A percentile compares a stretch with the other conserved stretches of the same genome.
Conservation (phyloP, 192 early-diverging fungal species). For the Umbelopsis vinacea region DNA sequence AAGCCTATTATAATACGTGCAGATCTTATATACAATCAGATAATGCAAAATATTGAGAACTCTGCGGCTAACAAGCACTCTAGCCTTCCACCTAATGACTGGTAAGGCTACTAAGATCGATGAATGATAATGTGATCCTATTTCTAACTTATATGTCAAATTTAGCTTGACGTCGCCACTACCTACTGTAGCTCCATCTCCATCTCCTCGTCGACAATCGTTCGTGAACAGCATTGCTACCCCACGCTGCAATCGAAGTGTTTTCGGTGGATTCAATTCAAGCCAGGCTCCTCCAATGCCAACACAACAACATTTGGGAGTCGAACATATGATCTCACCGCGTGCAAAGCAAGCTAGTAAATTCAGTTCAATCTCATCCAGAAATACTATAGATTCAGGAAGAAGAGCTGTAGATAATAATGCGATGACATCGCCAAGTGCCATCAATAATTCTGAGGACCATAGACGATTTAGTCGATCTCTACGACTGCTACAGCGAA, state of each 20-base stretch:
- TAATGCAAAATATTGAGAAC: slow-evolving; percentile 4
- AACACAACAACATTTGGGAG: slow-evolving; percentile 22
- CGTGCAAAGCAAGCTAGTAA: slow-evolving; percentile 5
- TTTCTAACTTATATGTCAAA: background rate
- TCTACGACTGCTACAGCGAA: slow-evolving; percentile 3
- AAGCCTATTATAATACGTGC: slow-evolving; percentile 21
- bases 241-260: slow-evolving; percentile 14
- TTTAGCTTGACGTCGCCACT: background rate
- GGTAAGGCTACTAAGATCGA: background rate
- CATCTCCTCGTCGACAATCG: slow-evolving; percentile 5
- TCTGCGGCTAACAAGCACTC: background rate
- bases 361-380: background rate
- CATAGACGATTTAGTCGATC: slow-evolving; percentile 5
- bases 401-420: background rate
- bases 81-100: background rate
- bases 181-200: background rate
- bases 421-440: background rate
- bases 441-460: background rate
- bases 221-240: slow-evolving; percentile 16
- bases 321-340: slow-evolving; percentile 34
- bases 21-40: slow-evolving; percentile 17
- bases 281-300: background rate
- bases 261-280: background rate
- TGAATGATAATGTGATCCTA: no score
- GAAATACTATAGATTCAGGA: background rate